Conservation (phyloP, 2,329 filamentous ascomycete genomes). For the Aspergillus amoenus region DNA sequence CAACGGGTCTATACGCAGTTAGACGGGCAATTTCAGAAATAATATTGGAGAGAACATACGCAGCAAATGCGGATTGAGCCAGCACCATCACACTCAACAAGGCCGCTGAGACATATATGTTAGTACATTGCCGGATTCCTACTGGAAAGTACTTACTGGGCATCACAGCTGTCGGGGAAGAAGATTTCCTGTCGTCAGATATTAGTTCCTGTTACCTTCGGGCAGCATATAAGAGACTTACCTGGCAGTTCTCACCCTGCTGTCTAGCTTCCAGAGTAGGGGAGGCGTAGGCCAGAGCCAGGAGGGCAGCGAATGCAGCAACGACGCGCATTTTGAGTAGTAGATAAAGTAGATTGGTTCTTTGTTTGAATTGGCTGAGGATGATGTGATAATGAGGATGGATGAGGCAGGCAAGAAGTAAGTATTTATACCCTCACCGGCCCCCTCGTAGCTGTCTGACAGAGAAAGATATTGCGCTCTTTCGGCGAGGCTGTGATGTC, state of each 20-base stretch:
- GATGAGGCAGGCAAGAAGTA: neutral
- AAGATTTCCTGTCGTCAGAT: constrained; percentile 3
- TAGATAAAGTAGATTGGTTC: neutral
- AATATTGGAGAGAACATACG: constrained; percentile 1
- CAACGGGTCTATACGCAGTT: neutral
- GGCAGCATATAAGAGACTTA: neutral
- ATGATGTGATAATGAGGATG: neutral
- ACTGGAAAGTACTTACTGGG: neutral
- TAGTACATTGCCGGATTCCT: neutral
- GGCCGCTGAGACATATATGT: constrained; percentile 3
- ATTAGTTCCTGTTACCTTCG: neutral
- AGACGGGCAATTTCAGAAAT: neutral
- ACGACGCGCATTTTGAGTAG: constrained; percentile 8
- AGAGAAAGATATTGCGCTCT: neutral
- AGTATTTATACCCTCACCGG: neutral
- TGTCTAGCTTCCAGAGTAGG: constrained; percentile 13
- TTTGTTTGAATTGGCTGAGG: neutral
- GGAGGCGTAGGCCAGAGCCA: constrained; percentile 11
- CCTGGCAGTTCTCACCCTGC: constrained; percentile 11
- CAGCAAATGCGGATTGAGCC: constrained; percentile 9
- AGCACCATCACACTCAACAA: constrained; percentile 8
- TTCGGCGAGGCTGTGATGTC: too few relatives aligned
- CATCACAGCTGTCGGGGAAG: constrained; percentile 2
- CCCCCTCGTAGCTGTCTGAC: neutral
- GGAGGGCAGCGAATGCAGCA: constrained; percentile 6